These are phyloP conservation scores for Calonectria henricotiae DNA, from an alignment of 2,329 filamentous ascomycete species.

Conservation along the genomic window DNA sequence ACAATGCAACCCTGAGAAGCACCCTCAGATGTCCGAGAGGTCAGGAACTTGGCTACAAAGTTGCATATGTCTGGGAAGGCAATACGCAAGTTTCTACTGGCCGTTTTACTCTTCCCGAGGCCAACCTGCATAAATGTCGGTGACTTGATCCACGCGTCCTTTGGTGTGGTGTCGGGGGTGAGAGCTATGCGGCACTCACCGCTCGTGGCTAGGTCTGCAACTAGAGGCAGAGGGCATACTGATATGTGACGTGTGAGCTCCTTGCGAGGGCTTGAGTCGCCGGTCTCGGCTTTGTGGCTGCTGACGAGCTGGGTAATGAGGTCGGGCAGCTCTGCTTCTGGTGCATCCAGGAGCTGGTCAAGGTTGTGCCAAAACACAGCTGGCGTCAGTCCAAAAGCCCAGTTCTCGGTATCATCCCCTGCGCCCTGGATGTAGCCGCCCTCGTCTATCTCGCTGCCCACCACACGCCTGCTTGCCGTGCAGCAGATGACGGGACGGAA, in stretches of 20 bases:
- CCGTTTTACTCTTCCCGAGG: conserved; percentile 81
- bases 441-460: conserved; percentile 76
- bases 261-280: conserved; percentile 38
- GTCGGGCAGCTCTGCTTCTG: conserved; percentile 76
- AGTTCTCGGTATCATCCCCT: conserved; percentile 95
- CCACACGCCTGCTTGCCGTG: conserved; percentile 84
- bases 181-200: conserved; percentile 63
- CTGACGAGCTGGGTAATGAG: conserved; percentile 66
- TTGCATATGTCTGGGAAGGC: conserved; percentile 76
- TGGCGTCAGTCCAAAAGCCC: conserved; percentile 87
- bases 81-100: conserved; percentile 85
- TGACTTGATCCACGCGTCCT: conserved; percentile 61
- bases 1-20: conserved; percentile 59
- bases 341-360: conserved; percentile 72
- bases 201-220: conserved; percentile 24
- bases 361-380: conserved; percentile 84
- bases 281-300: conserved; percentile 42
- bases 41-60: conserved; percentile 67
- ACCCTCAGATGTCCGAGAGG: conserved; percentile 13
- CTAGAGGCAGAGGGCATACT: conserved; percentile 58
- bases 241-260: conserved; percentile 59
- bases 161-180: conserved; percentile 61
- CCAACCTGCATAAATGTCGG: conserved; percentile 70
- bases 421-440: conserved; percentile 91
- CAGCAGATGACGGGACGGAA: conserved; percentile 86